phyloP scores from a whole-genome alignment of 148 eudicot genomes.

The Camellia lanceoleosa region DNA sequence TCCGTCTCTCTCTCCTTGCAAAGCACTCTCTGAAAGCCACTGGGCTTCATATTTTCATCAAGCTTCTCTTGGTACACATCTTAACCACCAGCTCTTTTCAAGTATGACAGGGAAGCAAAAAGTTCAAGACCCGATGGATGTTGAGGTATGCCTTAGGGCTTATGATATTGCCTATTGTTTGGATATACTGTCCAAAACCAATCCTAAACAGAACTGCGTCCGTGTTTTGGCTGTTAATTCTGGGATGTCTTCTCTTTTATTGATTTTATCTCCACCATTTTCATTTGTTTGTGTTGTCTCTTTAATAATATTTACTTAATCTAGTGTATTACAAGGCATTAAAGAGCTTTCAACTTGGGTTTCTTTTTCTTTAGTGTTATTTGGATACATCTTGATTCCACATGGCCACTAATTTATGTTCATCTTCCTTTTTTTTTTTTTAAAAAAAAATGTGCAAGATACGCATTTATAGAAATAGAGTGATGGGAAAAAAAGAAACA shows the following conservation, averaged over 20 bases:
- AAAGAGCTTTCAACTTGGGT: neutral
- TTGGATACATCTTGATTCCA: neutral
- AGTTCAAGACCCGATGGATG: constrained; percentile 18
- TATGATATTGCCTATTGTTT: constrained; percentile 5
- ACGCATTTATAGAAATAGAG: neutral
- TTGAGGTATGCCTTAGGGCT: constrained; percentile 43
- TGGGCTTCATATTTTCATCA: constrained; percentile 93
- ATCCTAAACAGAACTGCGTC: neutral
- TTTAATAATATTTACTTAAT: neutral
- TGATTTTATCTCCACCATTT: neutral
- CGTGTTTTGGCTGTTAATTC: neutral
- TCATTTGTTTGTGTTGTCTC: neutral
- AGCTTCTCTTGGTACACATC: constrained; percentile 74
- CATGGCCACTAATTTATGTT: neutral
- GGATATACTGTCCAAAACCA: neutral
- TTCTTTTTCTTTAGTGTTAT: neutral
- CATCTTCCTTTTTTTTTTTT: neutral
- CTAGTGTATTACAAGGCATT: constrained; percentile 1
- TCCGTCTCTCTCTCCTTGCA: constrained; percentile 24
- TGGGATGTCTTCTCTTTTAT: neutral
- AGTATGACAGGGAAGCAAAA: constrained; percentile 31
- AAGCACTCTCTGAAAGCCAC: constrained; percentile 43
- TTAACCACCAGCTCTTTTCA: constrained; percentile 52
- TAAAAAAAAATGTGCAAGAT: neutral
- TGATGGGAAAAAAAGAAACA: no score